These are phyloP conservation scores for Immersiporthe knoxdaviesiana DNA, from an alignment of 2,329 filamentous ascomycete genomes.

Conservation along the genomic window DNA sequence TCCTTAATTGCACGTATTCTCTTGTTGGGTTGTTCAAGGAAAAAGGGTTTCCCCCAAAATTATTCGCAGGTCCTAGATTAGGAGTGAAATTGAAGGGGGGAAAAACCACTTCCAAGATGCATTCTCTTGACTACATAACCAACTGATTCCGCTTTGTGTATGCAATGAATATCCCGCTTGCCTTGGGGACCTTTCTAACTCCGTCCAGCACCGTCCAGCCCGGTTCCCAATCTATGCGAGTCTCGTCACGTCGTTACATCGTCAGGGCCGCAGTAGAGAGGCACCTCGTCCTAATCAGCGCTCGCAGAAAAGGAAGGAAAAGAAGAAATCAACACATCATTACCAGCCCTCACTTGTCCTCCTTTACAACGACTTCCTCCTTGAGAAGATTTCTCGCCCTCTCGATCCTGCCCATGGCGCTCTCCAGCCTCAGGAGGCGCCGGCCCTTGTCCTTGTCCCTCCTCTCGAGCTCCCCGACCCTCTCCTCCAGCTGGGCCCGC, in stretches of 20 bases:
- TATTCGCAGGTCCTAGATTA: background rate
- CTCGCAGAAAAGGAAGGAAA: background rate
- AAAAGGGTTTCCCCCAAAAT: no score
- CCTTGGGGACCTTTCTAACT: background rate
- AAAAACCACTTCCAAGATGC: background rate
- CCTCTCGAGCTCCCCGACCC: constrained; percentile 69
- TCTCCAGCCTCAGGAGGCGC: constrained; percentile 71
- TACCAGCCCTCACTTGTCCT: constrained; percentile 12
- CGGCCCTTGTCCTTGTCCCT: constrained; percentile 71
- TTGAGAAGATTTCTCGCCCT: constrained; percentile 66
- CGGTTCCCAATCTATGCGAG: background rate
- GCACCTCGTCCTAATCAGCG: background rate
- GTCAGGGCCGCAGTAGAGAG: background rate
- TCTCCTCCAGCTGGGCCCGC: constrained; percentile 70
- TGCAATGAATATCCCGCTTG: background rate
- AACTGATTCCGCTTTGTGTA: background rate
- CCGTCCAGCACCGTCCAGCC: background rate
- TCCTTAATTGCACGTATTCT: background rate
- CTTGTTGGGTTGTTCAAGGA: background rate
- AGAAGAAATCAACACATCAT: background rate
- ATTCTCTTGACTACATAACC: background rate
- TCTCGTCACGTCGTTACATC: constrained; percentile 11
- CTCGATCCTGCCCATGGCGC: constrained; percentile 71
- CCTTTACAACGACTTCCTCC: constrained; percentile 31
- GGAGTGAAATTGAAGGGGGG: background rate